Evolutionary conservation across 306 rosid species (phyloP).

Genomic region (Canavalia gladiata): DNA sequence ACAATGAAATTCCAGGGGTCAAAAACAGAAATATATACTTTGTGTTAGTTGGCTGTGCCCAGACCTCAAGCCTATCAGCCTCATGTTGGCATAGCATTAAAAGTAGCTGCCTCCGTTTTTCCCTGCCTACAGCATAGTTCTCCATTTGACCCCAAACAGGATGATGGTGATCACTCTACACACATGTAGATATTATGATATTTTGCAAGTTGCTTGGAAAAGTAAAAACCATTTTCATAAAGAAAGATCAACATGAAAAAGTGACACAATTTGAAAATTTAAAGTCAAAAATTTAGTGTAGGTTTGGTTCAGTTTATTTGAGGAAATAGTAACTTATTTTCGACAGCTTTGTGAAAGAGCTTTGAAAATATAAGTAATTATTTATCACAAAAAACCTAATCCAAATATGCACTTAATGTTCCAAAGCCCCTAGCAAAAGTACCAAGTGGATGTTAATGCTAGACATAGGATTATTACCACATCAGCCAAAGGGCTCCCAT

Average conservation of each 20-base stretch:
- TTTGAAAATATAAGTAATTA: too few relatives aligned
- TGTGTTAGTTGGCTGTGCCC: conserved; percentile 94
- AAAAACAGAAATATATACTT: conserved; percentile 62
- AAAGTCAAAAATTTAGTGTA: conserved; percentile 1
- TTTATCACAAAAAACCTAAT: too few relatives aligned
- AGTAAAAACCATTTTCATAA: conserved; percentile 31
- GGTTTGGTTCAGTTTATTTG: too few relatives aligned
- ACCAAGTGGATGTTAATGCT: conserved; percentile 22
- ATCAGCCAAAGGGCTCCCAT: conserved; percentile 69
- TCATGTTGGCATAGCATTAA: conserved; percentile 94
- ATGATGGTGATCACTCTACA: conserved; percentile 78
- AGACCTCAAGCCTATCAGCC: conserved; percentile 97
- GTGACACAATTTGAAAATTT: conserved; percentile 23
- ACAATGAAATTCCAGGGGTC: neutral
- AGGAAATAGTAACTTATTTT: too few relatives aligned
- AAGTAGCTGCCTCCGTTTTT: conserved; percentile 86
- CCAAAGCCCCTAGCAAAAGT: conserved; percentile 31
- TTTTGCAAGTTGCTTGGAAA: conserved; percentile 33
- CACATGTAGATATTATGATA: conserved; percentile 45
- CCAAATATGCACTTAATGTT: neutral
- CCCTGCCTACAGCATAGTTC: conserved; percentile 84
- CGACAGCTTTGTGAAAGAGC: too few relatives aligned
- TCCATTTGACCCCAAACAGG: conserved; percentile 99
- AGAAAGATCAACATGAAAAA: neutral
- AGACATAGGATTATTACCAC: conserved; percentile 63